phyloP scores from a whole-genome alignment of 225 moss, liverwort and hornwort genomes.

The Sphagnum contortum region DNA sequence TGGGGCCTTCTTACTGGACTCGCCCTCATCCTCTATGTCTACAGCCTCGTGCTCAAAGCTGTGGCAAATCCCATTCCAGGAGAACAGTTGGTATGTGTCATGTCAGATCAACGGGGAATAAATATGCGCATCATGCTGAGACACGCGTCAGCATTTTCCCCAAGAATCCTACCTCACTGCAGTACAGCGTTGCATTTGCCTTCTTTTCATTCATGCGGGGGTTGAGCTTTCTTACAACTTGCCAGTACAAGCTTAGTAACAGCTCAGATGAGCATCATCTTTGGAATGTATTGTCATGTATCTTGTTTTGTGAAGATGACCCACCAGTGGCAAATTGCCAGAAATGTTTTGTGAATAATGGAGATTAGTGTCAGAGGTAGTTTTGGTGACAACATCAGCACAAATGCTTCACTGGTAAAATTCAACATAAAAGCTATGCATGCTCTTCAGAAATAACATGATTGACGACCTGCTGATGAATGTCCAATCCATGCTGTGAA shows the following conservation, averaged over 20 bases:
- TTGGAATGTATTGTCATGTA: too few species aligned
- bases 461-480: slow-evolving; percentile 5
- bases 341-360: not conserved
- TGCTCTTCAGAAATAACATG: slow-evolving; percentile 6
- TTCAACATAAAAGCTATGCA: slow-evolving; percentile 18
- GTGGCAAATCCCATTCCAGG: slow-evolving; percentile 99
- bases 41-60: slow-evolving; percentile 99
- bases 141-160: slow-evolving; percentile 53
- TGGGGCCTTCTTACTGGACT: slow-evolving; percentile 99
- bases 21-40: slow-evolving; percentile 99
- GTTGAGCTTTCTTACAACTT: slow-evolving; percentile 3
- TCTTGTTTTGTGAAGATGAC: not conserved
- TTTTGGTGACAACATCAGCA: too few species aligned
- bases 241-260: too few species aligned
- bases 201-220: slow-evolving; percentile 31
- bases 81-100: slow-evolving; percentile 99
- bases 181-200: slow-evolving; percentile 40
- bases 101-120: slow-evolving; percentile 93
- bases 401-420: slow-evolving; percentile 23
- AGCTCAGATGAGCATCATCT: too few species aligned
- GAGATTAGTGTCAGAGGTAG: too few species aligned
- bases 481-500: slow-evolving; percentile 4
- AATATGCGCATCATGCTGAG: slow-evolving; percentile 75
- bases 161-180: slow-evolving; percentile 39
- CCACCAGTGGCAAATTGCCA: slow-evolving; percentile 19